Conservation (phyloP, 2,329 filamentous ascomycete genomes). For the Alternaria panax region DNA sequence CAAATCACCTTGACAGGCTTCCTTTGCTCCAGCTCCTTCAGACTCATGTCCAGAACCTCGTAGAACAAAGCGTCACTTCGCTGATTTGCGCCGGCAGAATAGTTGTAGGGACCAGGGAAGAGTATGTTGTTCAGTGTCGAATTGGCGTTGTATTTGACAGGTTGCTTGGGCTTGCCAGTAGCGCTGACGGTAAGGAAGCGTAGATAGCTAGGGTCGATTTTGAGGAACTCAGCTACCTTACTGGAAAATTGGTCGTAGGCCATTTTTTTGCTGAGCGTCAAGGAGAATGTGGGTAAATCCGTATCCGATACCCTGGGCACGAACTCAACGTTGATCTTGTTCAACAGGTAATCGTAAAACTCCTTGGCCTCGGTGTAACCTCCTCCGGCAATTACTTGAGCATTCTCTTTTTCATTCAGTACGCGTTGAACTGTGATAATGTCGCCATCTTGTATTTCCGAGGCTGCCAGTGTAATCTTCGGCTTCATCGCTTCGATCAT, state of each 20-base stretch:
- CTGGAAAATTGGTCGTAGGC: slow-evolving; percentile 86
- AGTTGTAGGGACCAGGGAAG: slow-evolving; percentile 72
- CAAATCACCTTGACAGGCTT: slow-evolving; percentile 84
- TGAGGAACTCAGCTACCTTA: slow-evolving; percentile 80
- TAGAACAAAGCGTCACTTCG: slow-evolving; percentile 84
- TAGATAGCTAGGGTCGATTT: slow-evolving; percentile 82
- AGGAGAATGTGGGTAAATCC: slow-evolving; percentile 71
- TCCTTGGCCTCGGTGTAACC: slow-evolving; percentile 73
- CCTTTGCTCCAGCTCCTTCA: slow-evolving; percentile 92
- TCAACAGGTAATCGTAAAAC: slow-evolving; percentile 93
- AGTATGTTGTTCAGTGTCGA: slow-evolving; percentile 82
- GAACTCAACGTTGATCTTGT: slow-evolving; percentile 82
- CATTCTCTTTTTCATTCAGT: slow-evolving; percentile 57
- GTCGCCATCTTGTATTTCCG: slow-evolving; percentile 96
- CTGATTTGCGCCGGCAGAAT: slow-evolving; percentile 72
- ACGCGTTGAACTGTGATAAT: slow-evolving; percentile 91
- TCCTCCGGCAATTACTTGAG: slow-evolving; percentile 47
- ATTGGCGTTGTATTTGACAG: slow-evolving; percentile 75
- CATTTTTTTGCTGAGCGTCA: slow-evolving; percentile 86
- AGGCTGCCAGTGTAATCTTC: slow-evolving; percentile 86
- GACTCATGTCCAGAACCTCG: slow-evolving; percentile 91
- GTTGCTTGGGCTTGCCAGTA: slow-evolving; percentile 77
- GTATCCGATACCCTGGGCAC: slow-evolving; percentile 67
- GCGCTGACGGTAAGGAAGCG: slow-evolving; percentile 89
- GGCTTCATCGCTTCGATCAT: slow-evolving; percentile 97